These are phyloP conservation scores for Rhodotorula sp. DNA, from an alignment of 1,284 basidiomycete genomes.

Conservation along the genomic window DNA sequence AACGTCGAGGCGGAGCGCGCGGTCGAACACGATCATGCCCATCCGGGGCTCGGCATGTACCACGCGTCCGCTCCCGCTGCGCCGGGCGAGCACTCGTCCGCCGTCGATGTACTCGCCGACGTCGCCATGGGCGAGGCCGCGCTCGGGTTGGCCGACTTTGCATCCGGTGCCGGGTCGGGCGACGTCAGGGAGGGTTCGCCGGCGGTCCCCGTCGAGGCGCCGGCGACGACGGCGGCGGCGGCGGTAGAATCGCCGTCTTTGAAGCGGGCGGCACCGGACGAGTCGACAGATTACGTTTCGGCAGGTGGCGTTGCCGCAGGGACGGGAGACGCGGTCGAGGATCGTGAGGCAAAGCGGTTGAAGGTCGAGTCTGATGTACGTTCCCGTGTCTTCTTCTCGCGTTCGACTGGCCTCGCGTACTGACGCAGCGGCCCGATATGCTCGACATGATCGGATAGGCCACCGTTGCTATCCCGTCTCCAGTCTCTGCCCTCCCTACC, in stretches of 20 bases:
- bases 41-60: conserved; percentile 18
- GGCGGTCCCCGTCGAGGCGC: not conserved
- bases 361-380: conserved; percentile 28
- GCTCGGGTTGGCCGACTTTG: conserved; percentile 27
- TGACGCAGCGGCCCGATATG: not conserved
- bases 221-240: not conserved
- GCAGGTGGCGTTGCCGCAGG: not conserved
- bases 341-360: conserved; percentile 27
- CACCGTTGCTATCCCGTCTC: not conserved
- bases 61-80: not conserved
- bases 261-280: conserved; percentile 19
- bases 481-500: not conserved
- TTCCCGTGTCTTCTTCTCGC: not conserved
- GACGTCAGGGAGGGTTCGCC: conserved; percentile 22
- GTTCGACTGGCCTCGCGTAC: not conserved
- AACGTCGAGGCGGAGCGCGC: conserved; percentile 1
- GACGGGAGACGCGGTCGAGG: conserved; percentile 2
- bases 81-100: conserved; percentile 6
- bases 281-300: conserved; percentile 1
- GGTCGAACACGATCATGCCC: conserved; percentile 10
- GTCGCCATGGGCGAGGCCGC: conserved; percentile 34
- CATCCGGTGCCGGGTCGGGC: conserved; percentile 24
- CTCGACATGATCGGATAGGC: not conserved
- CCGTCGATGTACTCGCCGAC: conserved; percentile 29
- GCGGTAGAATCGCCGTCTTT: conserved; percentile 20